Conservation (phyloP, 2,329 filamentous ascomycete species). For the Thielaviopsis ethacetica region DNA sequence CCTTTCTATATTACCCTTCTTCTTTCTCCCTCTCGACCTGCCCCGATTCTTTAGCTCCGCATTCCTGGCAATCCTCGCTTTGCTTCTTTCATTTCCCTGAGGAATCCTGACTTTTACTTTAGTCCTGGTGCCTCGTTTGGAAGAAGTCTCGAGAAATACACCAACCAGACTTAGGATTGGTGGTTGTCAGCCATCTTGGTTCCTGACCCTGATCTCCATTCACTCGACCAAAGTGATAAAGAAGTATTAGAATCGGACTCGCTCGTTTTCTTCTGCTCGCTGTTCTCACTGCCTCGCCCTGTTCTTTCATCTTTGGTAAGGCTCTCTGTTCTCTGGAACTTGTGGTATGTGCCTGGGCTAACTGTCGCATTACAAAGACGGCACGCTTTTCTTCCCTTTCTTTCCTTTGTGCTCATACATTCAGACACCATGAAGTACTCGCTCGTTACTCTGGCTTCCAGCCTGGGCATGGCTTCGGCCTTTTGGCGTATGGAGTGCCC, state of each 20-base stretch:
- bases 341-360: background rate
- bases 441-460: constrained; percentile 19
- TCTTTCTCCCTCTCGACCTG: background rate
- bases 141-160: background rate
- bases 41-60: background rate
- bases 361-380: background rate
- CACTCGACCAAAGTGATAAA: background rate
- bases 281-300: background rate
- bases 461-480: constrained; percentile 32
- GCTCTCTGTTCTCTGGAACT: background rate
- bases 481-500: constrained; percentile 89
- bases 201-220: background rate
- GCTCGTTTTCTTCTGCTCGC: background rate
- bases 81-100: background rate
- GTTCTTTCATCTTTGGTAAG: background rate
- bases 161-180: constrained; percentile 3
- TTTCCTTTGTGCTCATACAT: background rate
- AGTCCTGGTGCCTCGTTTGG: background rate
- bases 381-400: background rate
- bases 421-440: constrained; percentile 20
- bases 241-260: background rate
- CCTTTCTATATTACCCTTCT: background rate
- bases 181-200: background rate
- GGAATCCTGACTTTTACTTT: background rate
- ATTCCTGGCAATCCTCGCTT: background rate